A percentile compares a stretch with the other conserved stretches of the same genome.
Evolutionary conservation across 2,329 filamentous ascomycete genomes (phyloP).

Genomic region (Talaromyces verruculosus): DNA sequence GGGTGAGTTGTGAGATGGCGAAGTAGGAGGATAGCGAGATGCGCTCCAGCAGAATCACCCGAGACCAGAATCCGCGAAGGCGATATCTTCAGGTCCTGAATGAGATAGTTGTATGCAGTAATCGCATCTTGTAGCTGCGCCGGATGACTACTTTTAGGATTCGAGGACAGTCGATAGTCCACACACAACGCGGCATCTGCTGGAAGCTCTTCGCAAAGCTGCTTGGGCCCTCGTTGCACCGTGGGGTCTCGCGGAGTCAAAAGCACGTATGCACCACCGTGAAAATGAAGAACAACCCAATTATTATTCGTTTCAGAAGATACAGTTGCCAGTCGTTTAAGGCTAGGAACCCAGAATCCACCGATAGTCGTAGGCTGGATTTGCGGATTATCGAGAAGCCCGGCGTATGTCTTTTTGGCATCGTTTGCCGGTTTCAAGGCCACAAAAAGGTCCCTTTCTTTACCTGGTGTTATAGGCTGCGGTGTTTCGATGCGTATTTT

Average conservation of each 20-base stretch:
- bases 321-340: neutral
- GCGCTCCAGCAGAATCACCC: slow-evolving; percentile 28
- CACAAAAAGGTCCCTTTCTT: slow-evolving; percentile 6
- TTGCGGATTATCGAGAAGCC: slow-evolving; percentile 3
- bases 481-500: neutral
- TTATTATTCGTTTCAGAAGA: neutral
- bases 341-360: slow-evolving; percentile 10
- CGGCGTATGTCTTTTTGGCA: slow-evolving; percentile 1
- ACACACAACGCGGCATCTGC: slow-evolving; percentile 15
- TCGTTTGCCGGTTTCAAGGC: neutral
- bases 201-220: slow-evolving; percentile 12
- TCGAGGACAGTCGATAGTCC: slow-evolving; percentile 28
- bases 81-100: slow-evolving; percentile 25
- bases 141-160: slow-evolving; percentile 26
- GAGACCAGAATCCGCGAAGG: slow-evolving; percentile 27
- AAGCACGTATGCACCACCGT: slow-evolving; percentile 14
- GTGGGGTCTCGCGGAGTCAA: neutral
- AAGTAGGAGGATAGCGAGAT: slow-evolving; percentile 27
- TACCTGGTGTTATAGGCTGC: neutral
- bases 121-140: slow-evolving; percentile 30
- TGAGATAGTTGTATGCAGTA: slow-evolving; percentile 27
- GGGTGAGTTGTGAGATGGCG: slow-evolving; percentile 25
- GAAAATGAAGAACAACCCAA: slow-evolving; percentile 7
- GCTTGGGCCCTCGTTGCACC: neutral
- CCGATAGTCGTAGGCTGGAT: slow-evolving; percentile 8